phyloP scores from a whole-genome alignment of 345 rosid species.

The Rhizophora mangle region DNA sequence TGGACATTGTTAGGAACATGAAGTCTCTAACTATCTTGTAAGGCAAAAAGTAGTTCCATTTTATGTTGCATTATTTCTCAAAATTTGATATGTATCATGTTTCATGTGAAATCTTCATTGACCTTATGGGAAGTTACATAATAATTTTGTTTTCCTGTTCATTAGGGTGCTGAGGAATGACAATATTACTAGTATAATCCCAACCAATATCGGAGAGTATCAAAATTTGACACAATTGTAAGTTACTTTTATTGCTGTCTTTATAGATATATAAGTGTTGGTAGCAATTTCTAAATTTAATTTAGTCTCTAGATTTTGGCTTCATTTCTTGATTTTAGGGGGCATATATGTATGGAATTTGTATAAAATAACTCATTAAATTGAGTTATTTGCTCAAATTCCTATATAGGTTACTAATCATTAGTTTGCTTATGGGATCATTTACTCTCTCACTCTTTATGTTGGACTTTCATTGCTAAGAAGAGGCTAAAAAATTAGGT shows the following conservation, averaged over 20 bases:
- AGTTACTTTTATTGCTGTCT: constrained; percentile 18
- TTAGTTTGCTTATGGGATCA: too few relatives aligned
- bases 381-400: too few relatives aligned
- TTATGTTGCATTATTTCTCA: not conserved
- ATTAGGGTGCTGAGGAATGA: constrained; percentile 53
- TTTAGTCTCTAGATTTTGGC: too few relatives aligned
- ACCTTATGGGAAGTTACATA: not conserved
- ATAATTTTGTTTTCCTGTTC: constrained; percentile 4
- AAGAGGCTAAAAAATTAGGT: too few relatives aligned
- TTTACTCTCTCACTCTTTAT: too few relatives aligned
- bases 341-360: too few relatives aligned
- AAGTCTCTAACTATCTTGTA: constrained; percentile 46
- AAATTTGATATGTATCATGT: not conserved
- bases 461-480: too few relatives aligned
- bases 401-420: too few relatives aligned
- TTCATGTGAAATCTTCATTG: not conserved
- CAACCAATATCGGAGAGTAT: constrained; percentile 49
- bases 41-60: constrained; percentile 13
- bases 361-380: too few relatives aligned
- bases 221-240: constrained; percentile 51
- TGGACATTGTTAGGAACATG: constrained; percentile 50
- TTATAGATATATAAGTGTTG: too few relatives aligned
- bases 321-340: too few relatives aligned
- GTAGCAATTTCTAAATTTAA: too few relatives aligned
- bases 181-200: constrained; percentile 53